Conservation (phyloP, 768 basidiomycete genomes). For the Russula ochroleuca region DNA sequence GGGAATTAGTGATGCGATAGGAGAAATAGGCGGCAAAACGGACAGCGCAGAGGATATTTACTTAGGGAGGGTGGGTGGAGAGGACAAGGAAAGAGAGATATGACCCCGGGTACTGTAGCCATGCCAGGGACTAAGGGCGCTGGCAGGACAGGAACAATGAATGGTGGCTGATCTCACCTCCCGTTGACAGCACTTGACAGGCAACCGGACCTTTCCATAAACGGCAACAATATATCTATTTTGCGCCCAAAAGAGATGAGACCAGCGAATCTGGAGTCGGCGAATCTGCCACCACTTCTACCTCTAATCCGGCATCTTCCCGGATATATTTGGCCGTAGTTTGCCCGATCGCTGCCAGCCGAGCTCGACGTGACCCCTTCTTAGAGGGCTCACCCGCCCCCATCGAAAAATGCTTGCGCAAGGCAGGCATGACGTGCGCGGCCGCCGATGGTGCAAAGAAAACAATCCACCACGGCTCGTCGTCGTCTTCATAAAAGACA, state of each 20-base stretch:
- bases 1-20: no score
- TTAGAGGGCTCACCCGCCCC: constrained; percentile 8
- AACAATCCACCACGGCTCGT: constrained; percentile 58
- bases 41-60: not conserved
- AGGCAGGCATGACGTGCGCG: constrained; percentile 48
- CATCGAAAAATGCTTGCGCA: constrained; percentile 46
- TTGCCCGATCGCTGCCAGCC: constrained; percentile 62
- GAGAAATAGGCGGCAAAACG: not conserved
- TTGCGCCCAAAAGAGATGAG: constrained; percentile 29
- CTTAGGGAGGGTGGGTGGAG: no score
- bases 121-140: not conserved
- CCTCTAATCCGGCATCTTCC: constrained; percentile 43
- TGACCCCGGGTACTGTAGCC: no score
- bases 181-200: not conserved
- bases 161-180: not conserved
- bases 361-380: constrained; percentile 7
- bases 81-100: not conserved
- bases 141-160: not conserved
- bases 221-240: not conserved
- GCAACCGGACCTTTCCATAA: not conserved
- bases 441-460: constrained; percentile 75
- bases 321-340: constrained; percentile 55
- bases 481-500: not conserved
- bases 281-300: constrained; percentile 52
- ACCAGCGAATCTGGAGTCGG: constrained; percentile 54